phyloP scores from a whole-genome alignment of 805 yeast species.

The Yarrowia bubula region DNA sequence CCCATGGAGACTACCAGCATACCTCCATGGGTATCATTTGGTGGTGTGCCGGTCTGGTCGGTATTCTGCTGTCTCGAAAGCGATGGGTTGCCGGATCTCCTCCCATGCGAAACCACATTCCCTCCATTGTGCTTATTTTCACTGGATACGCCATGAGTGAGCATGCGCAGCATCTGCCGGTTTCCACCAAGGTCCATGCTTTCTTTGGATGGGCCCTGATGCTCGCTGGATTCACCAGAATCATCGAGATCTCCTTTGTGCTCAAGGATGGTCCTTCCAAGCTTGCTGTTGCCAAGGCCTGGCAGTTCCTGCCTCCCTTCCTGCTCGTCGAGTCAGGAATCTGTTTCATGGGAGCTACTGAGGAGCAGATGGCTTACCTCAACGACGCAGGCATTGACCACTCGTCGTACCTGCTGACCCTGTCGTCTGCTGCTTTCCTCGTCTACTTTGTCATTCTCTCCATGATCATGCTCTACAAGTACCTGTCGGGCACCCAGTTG shows the following conservation, averaged over 20 bases:
- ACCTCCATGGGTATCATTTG: slow-evolving; percentile 95
- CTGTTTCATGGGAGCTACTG: slow-evolving; percentile 88
- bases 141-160: slow-evolving; percentile 96
- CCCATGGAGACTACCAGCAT: slow-evolving; percentile 91
- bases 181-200: slow-evolving; percentile 84
- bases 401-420: slow-evolving; percentile 72
- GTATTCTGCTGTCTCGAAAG: slow-evolving; percentile 69
- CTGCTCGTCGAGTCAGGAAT: slow-evolving; percentile 75
- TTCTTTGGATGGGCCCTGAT: slow-evolving; percentile 81
- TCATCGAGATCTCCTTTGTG: slow-evolving; percentile 77
- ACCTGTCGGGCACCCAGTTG: slow-evolving; percentile 35
- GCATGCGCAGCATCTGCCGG: slow-evolving; percentile 70
- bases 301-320: slow-evolving; percentile 86
- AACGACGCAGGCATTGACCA: slow-evolving; percentile 77
- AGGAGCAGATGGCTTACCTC: slow-evolving; percentile 76
- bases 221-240: slow-evolving; percentile 71
- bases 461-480: slow-evolving; percentile 58
- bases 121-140: slow-evolving; percentile 75
- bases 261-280: slow-evolving; percentile 51
- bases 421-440: slow-evolving; percentile 70
- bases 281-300: slow-evolving; percentile 49
- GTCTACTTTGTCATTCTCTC: slow-evolving; percentile 63
- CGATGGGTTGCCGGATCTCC: slow-evolving; percentile 42
- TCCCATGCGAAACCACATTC: slow-evolving; percentile 68
- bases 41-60: slow-evolving; percentile 93